These are phyloP conservation scores for Dictyophora rubrovolvata DNA, from an alignment of 768 basidiomycete genomes.

Conservation along the genomic window DNA sequence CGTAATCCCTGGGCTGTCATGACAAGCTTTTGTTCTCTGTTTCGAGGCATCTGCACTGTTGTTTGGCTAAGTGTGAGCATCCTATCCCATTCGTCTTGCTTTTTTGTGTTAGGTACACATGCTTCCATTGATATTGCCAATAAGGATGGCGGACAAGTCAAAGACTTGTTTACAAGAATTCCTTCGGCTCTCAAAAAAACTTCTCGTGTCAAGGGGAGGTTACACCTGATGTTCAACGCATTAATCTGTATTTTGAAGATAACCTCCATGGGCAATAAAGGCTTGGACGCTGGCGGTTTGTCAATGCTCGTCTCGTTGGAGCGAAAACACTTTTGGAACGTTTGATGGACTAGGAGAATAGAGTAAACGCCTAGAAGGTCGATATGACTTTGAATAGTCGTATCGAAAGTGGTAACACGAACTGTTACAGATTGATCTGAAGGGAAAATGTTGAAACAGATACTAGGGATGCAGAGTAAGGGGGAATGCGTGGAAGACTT, in stretches of 20 bases:
- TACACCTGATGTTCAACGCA: constrained; percentile 37
- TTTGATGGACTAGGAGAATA: constrained; percentile 48
- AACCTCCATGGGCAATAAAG: constrained; percentile 13
- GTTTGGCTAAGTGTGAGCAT: constrained; percentile 50
- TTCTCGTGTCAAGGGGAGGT: constrained; percentile 25
- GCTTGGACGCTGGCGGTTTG: constrained; percentile 13
- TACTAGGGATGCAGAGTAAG: constrained; percentile 33
- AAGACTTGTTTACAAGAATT: constrained; percentile 16
- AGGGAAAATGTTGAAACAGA: constrained; percentile 21
- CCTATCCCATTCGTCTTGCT: constrained; percentile 61
- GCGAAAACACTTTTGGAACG: constrained; percentile 31
- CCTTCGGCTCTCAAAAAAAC: constrained; percentile 29
- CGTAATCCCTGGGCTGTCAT: constrained; percentile 55
- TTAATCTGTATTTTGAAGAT: constrained; percentile 27
- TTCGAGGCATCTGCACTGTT: constrained; percentile 28
- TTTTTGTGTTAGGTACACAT: constrained; percentile 46
- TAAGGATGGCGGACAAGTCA: constrained; percentile 19
- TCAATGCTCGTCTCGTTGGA: constrained; percentile 19
- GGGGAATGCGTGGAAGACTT: constrained; percentile 28
- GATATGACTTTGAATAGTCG: constrained; percentile 15
- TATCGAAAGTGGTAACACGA: neutral
- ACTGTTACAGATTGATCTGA: constrained; percentile 13
- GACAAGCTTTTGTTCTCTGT: constrained; percentile 26
- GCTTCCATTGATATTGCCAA: constrained; percentile 33
- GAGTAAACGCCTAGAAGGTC: constrained; percentile 61